Conservation (phyloP, 345 rosid genomes). For the Sonneratia alba region DNA sequence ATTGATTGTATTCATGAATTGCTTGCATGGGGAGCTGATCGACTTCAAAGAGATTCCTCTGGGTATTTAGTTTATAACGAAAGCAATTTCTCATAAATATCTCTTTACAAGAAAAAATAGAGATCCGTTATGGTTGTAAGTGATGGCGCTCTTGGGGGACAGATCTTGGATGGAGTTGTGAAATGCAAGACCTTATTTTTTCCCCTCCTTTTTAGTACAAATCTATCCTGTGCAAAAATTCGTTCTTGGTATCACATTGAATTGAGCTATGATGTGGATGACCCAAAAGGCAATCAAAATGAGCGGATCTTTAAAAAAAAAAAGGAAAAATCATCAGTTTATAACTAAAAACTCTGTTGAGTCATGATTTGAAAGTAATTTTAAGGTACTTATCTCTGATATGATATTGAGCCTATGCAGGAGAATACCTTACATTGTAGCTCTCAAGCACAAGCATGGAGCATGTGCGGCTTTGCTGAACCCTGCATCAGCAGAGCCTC, state of each 20-base stretch:
- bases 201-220: background rate
- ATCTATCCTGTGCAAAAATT: too few species aligned
- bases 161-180: background rate
- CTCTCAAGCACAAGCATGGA: conserved; percentile 65
- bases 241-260: background rate
- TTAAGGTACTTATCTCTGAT: background rate
- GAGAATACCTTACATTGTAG: conserved; percentile 83
- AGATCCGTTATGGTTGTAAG: background rate
- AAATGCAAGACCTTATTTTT: background rate
- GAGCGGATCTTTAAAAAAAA: too few species aligned
- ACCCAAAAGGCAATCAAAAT: background rate
- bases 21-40: conserved; percentile 98
- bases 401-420: conserved; percentile 23
- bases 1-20: conserved; percentile 78
- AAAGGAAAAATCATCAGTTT: too few species aligned
- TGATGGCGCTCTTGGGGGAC: background rate
- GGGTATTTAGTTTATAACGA: conserved; percentile 40
- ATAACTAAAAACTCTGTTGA: too few species aligned
- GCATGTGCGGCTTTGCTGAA: conserved; percentile 81
- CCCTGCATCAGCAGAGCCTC: conserved; percentile 93
- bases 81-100: background rate
- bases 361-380: background rate
- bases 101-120: background rate
- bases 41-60: conserved; percentile 82
- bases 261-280: background rate